Evolutionary conservation across 78 protist genomes (phyloP).

Genomic region (Planoprotostelium fungivorum): DNA sequence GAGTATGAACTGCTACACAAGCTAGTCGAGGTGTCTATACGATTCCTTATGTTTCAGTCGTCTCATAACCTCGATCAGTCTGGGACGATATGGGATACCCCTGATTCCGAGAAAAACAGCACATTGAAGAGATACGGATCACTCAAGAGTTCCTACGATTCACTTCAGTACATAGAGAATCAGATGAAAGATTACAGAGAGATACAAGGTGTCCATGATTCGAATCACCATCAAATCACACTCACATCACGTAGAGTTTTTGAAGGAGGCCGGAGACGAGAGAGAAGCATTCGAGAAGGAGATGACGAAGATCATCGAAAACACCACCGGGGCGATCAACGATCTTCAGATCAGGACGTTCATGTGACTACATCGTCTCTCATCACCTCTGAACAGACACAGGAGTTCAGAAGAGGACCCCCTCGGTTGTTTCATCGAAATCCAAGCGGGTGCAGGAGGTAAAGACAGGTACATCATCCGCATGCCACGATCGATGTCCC

Average conservation of each 20-base stretch:
- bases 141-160: neutral
- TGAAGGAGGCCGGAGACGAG: neutral
- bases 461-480: neutral
- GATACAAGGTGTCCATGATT: neutral
- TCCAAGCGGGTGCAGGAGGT: conserved; percentile 59
- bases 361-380: neutral
- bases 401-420: conserved; percentile 9
- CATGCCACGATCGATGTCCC: neutral
- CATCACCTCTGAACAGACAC: no score
- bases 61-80: neutral
- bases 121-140: neutral
- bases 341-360: neutral
- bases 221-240: neutral
- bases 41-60: no score
- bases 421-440: conserved; percentile 10
- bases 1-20: no score
- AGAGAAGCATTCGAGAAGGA: neutral
- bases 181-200: neutral
- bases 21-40: no score
- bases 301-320: neutral
- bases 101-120: neutral
- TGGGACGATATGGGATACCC: neutral
- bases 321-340: neutral
- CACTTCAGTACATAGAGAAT: neutral
- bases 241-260: neutral